A percentile compares a stretch with the other conserved stretches of the same genome.
Conservation (phyloP, 164 flowering plant genomes). For the Vitis amurensis region DNA sequence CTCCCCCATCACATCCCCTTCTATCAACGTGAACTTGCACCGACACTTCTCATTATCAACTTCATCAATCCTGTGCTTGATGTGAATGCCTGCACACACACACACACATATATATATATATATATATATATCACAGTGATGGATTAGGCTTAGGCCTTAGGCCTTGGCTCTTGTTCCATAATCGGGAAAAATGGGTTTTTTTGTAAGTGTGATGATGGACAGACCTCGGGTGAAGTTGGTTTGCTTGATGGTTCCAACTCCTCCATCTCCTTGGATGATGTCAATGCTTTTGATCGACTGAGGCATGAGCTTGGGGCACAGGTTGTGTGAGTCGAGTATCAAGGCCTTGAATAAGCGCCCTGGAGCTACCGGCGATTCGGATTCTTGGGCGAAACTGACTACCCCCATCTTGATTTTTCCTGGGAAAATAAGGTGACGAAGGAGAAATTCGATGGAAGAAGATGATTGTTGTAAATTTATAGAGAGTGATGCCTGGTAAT, state of each 20-base stretch:
- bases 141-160: too few relatives aligned
- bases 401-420: not conserved
- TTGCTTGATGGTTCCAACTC: not conserved
- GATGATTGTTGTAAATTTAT: too few relatives aligned
- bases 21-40: not conserved
- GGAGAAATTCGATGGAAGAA: too few relatives aligned
- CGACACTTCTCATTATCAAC: not conserved
- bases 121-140: too few relatives aligned
- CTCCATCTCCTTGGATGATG: not conserved
- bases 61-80: not conserved
- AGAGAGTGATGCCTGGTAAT: too few relatives aligned
- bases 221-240: not conserved
- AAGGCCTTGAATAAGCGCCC: not conserved
- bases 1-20: not conserved
- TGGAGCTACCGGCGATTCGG: not conserved
- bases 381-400: not conserved
- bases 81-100: not conserved
- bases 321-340: not conserved
- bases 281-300: not conserved
- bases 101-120: fast-evolving
- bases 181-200: too few relatives aligned
- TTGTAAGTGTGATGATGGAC: not conserved
- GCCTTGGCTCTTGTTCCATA: too few relatives aligned
- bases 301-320: not conserved
- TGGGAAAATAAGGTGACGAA: too few relatives aligned